Evolutionary conservation across 2,329 filamentous ascomycete genomes (phyloP), one percentile per base, ranked within the genome.

Genomic region (Aschersonia sp.): DNA sequence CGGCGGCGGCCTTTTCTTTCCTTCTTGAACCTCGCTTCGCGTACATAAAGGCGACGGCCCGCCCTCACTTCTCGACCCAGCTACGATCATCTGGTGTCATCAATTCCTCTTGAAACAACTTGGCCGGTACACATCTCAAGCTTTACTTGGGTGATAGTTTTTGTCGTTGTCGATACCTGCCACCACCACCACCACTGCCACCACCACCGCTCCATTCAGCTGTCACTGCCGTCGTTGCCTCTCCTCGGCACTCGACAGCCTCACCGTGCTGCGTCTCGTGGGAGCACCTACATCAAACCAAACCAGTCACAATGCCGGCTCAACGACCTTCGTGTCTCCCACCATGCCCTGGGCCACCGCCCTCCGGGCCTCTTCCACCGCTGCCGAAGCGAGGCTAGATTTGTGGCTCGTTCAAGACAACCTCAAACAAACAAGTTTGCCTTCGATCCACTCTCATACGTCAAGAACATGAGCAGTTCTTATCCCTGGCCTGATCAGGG

Each of bases 301-400:
- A 45, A 50, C 49, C 52, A 57, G 8, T 52, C 57, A 63, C 52
- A 51, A 76, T 78, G 72, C 72, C 75, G 64, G 68, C 73, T 54
- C 75, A 79, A 64, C 74, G 78, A 61, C 78, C 78, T 52, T 79
- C 77, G 56, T 76, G 81, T 59, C 75, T 82, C 54, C 78, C 78
- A 68, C 78, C 78, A 56, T 81, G 78, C 74, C 78, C 78, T 47
- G 78, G 78, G 56, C 78, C 78, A 51, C 78, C 78, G 58, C 78
- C 78, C 53, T 77, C 72, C 65, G 70, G 78, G 48, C 78, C 78
- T 65, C 75, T 81, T 47, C 78, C 78, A 63, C 75, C 78, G 64
- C 73, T 81, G 52, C 78, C 78, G 61, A 81, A 79, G 68, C 70
- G 73, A 58, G 69, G 67, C 56, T 78, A 77, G 57, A 50, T 8